phyloP scores from a whole-genome alignment of 176 grass and related monocot species.

The Stipa capillata region DNA sequence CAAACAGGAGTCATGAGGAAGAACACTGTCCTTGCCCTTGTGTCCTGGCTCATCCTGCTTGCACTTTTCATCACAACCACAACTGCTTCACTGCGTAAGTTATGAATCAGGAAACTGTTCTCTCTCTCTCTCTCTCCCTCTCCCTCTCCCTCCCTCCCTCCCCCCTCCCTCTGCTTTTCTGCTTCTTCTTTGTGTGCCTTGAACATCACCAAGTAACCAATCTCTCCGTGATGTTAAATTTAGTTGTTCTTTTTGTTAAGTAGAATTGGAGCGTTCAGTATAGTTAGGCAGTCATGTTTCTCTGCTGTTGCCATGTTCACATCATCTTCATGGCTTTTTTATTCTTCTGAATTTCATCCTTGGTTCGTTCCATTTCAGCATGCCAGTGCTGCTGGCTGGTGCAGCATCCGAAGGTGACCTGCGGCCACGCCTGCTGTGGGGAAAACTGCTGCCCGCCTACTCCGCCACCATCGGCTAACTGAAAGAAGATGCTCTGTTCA shows the following conservation, averaged over 20 bases:
- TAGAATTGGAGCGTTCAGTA: no score
- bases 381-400: slow-evolving; percentile 62
- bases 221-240: no score
- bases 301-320: background rate
- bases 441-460: slow-evolving; percentile 38
- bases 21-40: slow-evolving; percentile 26
- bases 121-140: no score
- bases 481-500: background rate
- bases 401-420: slow-evolving; percentile 36
- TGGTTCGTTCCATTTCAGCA: slow-evolving; percentile 25
- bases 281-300: background rate
- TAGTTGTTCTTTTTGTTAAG: no score
- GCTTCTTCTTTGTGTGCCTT: no score
- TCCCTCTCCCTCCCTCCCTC: no score
- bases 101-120: background rate
- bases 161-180: no score
- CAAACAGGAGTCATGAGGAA: slow-evolving; percentile 15
- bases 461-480: background rate
- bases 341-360: background rate
- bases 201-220: no score
- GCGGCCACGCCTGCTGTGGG: slow-evolving; percentile 46
- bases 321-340: slow-evolving; percentile 1
- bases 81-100: slow-evolving; percentile 25
- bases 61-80: slow-evolving; percentile 15
- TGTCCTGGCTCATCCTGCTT: slow-evolving; percentile 28